Evolutionary conservation across 2,329 filamentous ascomycete species (phyloP).

Genomic region (Grosmannia clavigera): DNA sequence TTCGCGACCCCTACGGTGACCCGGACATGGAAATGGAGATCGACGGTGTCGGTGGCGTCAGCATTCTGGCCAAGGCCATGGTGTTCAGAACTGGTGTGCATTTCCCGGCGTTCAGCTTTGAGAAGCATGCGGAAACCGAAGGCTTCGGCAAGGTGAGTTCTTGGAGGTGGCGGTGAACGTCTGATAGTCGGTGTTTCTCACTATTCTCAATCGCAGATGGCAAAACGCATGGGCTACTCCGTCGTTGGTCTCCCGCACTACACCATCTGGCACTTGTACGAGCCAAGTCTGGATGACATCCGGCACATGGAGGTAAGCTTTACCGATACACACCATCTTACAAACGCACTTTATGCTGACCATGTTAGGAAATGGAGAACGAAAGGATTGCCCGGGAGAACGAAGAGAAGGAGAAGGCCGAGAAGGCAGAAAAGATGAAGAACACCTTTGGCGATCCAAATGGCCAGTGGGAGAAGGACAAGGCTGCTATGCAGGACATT

Average conservation of each 20-base stretch:
- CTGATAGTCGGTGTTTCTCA: neutral
- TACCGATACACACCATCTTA: neutral
- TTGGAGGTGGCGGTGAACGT: neutral
- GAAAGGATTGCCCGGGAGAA: conserved; percentile 69
- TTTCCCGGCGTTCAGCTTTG: conserved; percentile 96
- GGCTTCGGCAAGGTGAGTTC: conserved; percentile 82
- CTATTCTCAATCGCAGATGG: conserved; percentile 53
- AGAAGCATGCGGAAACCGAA: conserved; percentile 97
- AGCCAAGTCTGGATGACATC: conserved; percentile 95
- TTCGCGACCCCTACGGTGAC: conserved; percentile 92
- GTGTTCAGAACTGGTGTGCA: conserved; percentile 93
- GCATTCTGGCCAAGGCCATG: conserved; percentile 88
- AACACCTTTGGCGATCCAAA: conserved; percentile 66
- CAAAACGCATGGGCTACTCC: conserved; percentile 87
- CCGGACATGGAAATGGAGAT: conserved; percentile 99
- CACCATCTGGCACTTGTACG: conserved; percentile 98
- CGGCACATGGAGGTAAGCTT: conserved; percentile 74
- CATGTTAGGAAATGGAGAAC: conserved; percentile 71
- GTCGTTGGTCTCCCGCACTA: conserved; percentile 95
- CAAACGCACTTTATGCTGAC: neutral
- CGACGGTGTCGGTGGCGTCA: conserved; percentile 93
- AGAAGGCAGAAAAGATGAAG: conserved; percentile 65
- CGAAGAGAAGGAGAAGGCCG: conserved; percentile 63
- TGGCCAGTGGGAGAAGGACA: conserved; percentile 82
- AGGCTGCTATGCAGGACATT: conserved; percentile 61